Conservation (phyloP, 2,329 filamentous ascomycete species). For the Epichloe sylvatica region DNA sequence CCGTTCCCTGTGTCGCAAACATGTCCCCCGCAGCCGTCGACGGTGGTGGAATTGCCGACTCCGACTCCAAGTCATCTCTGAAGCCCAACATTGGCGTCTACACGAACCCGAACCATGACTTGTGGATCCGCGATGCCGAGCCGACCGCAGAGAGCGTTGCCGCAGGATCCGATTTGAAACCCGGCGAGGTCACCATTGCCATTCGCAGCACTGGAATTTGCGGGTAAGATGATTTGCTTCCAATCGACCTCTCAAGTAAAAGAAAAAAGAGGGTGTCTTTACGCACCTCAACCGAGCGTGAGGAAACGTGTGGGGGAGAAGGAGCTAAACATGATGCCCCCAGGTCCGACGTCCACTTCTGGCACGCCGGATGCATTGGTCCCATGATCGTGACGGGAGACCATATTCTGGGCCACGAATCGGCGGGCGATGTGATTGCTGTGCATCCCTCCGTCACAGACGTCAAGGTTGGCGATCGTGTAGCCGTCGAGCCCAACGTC, state of each 20-base stretch:
- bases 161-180: slow-evolving; percentile 52
- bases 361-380: slow-evolving; percentile 88
- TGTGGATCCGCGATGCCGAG: slow-evolving; percentile 72
- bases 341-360: slow-evolving; percentile 92
- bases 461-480: slow-evolving; percentile 74
- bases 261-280: no score
- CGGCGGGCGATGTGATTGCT: slow-evolving; percentile 69
- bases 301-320: no score
- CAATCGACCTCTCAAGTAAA: no score
- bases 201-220: slow-evolving; percentile 94
- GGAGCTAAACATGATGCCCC: slow-evolving; percentile 3
- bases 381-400: slow-evolving; percentile 85
- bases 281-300: no score
- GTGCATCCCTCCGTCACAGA: slow-evolving; percentile 65
- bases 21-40: slow-evolving; percentile 4
- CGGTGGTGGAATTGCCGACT: slow-evolving; percentile 13
- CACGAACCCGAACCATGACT: slow-evolving; percentile 82
- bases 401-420: slow-evolving; percentile 92
- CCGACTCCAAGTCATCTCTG: slow-evolving; percentile 9
- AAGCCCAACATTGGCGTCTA: slow-evolving; percentile 93
- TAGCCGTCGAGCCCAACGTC: slow-evolving; percentile 87
- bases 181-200: slow-evolving; percentile 74
- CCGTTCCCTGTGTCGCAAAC: neutral
- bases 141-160: slow-evolving; percentile 64
- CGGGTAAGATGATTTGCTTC: slow-evolving; percentile 42